Percentiles rank a stretch among this genome's conserved stretches.
Conservation (phyloP, 306 rosid species). For the Morella rubra region DNA sequence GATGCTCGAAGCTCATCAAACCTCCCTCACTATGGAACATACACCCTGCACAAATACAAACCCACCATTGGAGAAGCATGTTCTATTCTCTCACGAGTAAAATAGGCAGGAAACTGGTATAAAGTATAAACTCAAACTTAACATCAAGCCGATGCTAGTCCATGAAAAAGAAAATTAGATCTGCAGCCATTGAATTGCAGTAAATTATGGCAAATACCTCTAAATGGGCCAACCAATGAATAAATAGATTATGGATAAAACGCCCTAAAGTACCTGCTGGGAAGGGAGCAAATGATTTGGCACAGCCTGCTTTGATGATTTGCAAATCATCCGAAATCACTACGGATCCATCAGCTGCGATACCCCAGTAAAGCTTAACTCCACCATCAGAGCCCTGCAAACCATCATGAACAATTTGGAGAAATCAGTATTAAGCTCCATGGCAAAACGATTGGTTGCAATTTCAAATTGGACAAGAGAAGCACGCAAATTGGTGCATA, state of each 20-base stretch:
- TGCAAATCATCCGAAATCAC: conserved; percentile 89
- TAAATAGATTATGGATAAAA: neutral
- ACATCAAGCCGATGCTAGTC: neutral
- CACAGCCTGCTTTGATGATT: conserved; percentile 89
- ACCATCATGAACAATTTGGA: conserved; percentile 7
- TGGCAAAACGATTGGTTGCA: neutral
- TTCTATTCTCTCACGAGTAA: neutral
- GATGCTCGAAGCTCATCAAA: conserved; percentile 93
- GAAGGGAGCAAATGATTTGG: conserved; percentile 97
- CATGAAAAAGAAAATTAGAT: too few species aligned
- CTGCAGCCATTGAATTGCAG: too few species aligned
- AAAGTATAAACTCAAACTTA: neutral
- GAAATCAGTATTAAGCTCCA: neutral
- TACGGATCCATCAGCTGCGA: conserved; percentile 94
- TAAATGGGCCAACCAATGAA: neutral
- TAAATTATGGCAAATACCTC: too few species aligned
- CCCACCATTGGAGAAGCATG: neutral
- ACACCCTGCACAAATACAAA: conserved; percentile 53
- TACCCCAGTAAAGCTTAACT: conserved; percentile 88
- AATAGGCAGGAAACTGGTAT: neutral
- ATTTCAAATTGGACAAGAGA: neutral
- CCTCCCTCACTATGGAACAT: conserved; percentile 96
- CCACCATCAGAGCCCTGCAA: conserved; percentile 97
- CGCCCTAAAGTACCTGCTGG: conserved; percentile 55
- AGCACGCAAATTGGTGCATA: conserved; percentile 22